Base-by-base conservation (phyloP, 352 stramenopile species). In the Saprolegnia parasitica region DNA sequence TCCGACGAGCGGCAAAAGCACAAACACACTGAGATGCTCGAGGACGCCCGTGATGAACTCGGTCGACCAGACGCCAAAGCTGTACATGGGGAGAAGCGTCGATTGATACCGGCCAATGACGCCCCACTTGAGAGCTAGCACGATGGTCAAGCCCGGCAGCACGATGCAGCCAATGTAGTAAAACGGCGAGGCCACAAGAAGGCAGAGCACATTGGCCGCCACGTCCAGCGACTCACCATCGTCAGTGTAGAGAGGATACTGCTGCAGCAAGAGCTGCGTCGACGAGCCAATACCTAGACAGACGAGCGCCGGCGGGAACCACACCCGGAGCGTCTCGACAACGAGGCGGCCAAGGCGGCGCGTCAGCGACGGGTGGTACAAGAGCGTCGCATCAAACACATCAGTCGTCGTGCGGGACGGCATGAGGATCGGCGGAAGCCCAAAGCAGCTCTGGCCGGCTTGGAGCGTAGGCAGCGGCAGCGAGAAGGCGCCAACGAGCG, bases 11-110 rank as follows among this genome's bases (percentile, higher is more conserved):
- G 55, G 55, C 23, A 62, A 5, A 0, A 40, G 13, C 11, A 39
- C 29, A 4, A 62, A 35, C 20, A 24, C 21, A 24, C 21, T 39
- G 13, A 62, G 32, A 39, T 62, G 55, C 23, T 62, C 55, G 6
- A 62, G 23, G 10, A 62, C 24, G 20, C 21, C 32, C 55, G 55
- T 62, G 35, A 62, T 62, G 18, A 62, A 62, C n/a, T 62, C 55
- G 16, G 21, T 62, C 55, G 5, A 35, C 55, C 55, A 62, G 9
- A 62, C 55, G 18, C 21, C 23, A 15, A 62, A 35, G 18, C 21
- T 45, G 21, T 35, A 62, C 55, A 62, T 62, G 55, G 55, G 55
- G 20, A 26, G 32, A 5, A 40, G 21, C 21, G 35, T 24, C 35
- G 55, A 1, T 24, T 39, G 6, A 24, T 62, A 62, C n/a, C 18